Conservation (phyloP, 805 yeast species). For the Hanseniaspora clermontiae region DNA sequence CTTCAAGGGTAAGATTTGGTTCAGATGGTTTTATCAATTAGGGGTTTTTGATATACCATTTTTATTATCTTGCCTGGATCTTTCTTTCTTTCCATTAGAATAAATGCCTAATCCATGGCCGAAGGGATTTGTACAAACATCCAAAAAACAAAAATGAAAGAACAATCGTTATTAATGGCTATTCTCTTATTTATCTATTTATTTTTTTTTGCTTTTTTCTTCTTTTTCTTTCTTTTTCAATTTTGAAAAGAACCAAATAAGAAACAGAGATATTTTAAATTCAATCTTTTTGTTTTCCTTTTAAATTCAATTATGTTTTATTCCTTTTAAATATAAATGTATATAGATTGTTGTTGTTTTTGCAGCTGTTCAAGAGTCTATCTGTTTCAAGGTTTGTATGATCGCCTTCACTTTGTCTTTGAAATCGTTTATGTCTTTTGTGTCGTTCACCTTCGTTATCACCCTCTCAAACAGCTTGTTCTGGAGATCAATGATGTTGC, state of each 20-base stretch:
- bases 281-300: not conserved
- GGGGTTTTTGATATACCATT: not conserved
- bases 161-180: not conserved
- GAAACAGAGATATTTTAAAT: not conserved
- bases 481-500: slow-evolving; percentile 5
- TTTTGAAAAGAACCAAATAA: not conserved
- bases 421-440: not conserved
- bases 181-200: too few relatives aligned
- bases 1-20: not conserved
- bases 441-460: not conserved
- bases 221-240: not conserved
- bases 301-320: not conserved
- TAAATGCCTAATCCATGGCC: not conserved
- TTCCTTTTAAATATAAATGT: not conserved
- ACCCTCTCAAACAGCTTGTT: not conserved
- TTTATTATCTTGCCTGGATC: not conserved
- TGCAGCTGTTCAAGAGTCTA: not conserved
- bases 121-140: not conserved
- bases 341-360: not conserved
- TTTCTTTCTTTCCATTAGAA: not conserved
- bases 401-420: not conserved
- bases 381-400: not conserved
- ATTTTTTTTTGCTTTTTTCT: not conserved
- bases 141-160: not conserved
- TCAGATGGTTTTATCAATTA: not conserved